A percentile compares a stretch with the other conserved stretches of the same genome.
These are phyloP conservation scores for Mycena maculata DNA, from an alignment of 768 basidiomycete species.

Conservation along the genomic window DNA sequence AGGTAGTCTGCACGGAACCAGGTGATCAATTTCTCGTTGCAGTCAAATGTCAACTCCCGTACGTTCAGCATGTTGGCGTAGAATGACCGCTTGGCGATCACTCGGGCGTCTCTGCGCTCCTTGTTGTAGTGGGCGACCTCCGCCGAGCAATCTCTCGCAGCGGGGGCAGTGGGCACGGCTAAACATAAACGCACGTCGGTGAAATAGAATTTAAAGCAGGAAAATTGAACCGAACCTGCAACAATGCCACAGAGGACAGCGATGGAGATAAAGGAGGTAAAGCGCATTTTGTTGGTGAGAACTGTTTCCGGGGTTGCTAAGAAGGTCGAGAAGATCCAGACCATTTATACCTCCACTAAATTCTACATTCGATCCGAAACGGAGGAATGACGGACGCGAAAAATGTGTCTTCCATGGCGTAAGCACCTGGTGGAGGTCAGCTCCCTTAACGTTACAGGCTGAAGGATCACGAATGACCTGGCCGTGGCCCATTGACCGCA, in stretches of 20 bases:
- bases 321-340: background rate
- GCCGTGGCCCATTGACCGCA: constrained; percentile 5
- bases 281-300: constrained; percentile 13
- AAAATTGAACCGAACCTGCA: constrained; percentile 24
- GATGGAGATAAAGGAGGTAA: constrained; percentile 27
- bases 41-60: background rate
- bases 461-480: background rate
- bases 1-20: constrained; percentile 33
- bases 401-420: background rate
- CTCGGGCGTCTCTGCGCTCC: constrained; percentile 34
- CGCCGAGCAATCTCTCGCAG: constrained; percentile 37
- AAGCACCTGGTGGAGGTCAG: background rate
- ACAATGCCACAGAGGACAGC: constrained; percentile 33
- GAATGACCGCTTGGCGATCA: constrained; percentile 35
- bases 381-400: constrained; percentile 18
- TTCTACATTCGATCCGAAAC: background rate
- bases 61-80: constrained; percentile 39
- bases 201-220: background rate
- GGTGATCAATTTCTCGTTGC: background rate
- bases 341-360: constrained; percentile 16
- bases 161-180: constrained; percentile 27
- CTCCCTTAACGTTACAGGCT: background rate
- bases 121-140: constrained; percentile 31
- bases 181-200: background rate
- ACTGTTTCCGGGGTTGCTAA: background rate